Conservation (phyloP, 192 early-diverging fungal genomes). For the Umbelopsis ramanniana region DNA sequence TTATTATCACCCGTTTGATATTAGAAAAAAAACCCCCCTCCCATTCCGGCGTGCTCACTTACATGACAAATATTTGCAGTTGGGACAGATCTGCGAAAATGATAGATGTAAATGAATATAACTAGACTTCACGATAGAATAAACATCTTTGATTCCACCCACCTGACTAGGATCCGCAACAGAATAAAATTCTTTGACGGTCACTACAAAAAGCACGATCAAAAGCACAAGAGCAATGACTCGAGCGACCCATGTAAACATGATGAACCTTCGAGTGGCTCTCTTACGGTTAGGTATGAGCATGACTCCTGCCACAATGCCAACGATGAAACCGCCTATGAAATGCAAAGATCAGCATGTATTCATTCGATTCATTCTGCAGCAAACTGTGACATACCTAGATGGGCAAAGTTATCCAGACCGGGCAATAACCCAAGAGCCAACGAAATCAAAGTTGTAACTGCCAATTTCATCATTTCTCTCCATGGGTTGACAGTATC, state of each 20-base stretch:
- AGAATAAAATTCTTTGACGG: constrained; percentile 56
- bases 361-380: background rate
- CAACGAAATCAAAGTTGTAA: constrained; percentile 69
- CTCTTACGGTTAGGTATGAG: background rate
- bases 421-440: constrained; percentile 75
- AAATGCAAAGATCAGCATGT: background rate
- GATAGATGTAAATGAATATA: background rate
- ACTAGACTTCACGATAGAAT: constrained; percentile 36
- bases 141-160: constrained; percentile 47
- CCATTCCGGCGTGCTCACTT: background rate
- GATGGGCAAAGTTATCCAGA: constrained; percentile 88
- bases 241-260: constrained; percentile 41
- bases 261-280: constrained; percentile 31
- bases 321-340: constrained; percentile 23
- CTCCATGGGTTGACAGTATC: constrained; percentile 62
- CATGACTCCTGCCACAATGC: constrained; percentile 22
- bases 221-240: constrained; percentile 44
- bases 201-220: constrained; percentile 45
- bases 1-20: background rate
- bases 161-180: constrained; percentile 28
- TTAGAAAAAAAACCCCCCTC: too few relatives aligned
- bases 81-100: constrained; percentile 49
- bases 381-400: constrained; percentile 35
- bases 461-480: constrained; percentile 69
- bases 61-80: constrained; percentile 66